Conservation (phyloP, 805 yeast genomes). For the Brettanomyces naardenensis region DNA sequence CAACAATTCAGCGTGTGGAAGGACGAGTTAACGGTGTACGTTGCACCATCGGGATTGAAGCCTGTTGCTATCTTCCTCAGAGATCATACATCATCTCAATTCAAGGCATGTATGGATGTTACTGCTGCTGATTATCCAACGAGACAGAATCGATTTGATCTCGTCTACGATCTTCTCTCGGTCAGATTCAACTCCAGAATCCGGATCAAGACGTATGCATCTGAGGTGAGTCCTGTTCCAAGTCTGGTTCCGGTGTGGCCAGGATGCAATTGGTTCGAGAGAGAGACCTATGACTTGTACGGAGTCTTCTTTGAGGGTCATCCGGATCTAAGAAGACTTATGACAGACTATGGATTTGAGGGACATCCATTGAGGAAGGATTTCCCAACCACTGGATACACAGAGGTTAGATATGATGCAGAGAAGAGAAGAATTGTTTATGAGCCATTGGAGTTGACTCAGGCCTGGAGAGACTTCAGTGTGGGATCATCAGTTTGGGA, state of each 20-base stretch:
- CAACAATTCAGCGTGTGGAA: slow-evolving; percentile 88
- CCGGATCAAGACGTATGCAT: slow-evolving; percentile 82
- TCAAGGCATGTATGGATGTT: slow-evolving; percentile 68
- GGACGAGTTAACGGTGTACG: slow-evolving; percentile 71
- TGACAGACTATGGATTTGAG: slow-evolving; percentile 89
- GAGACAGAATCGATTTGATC: slow-evolving; percentile 78
- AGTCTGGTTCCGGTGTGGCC: slow-evolving; percentile 62
- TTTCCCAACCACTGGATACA: slow-evolving; percentile 88
- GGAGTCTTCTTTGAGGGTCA: slow-evolving; percentile 85
- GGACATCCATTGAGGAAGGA: slow-evolving; percentile 90
- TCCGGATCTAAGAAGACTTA: slow-evolving; percentile 82
- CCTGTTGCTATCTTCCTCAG: slow-evolving; percentile 66
- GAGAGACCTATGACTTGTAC: slow-evolving; percentile 82
- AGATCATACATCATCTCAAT: slow-evolving; percentile 76
- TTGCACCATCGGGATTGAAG: slow-evolving; percentile 66
- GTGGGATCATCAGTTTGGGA: slow-evolving; percentile 90
- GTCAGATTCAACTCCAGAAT: slow-evolving; percentile 81
- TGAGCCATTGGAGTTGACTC: slow-evolving; percentile 85
- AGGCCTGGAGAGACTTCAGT: slow-evolving; percentile 85
- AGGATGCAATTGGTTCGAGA: slow-evolving; percentile 87
- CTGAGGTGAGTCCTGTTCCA: slow-evolving; percentile 77
- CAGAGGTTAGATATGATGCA: slow-evolving; percentile 84
- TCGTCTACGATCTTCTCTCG: slow-evolving; percentile 74
- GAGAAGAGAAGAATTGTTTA: slow-evolving; percentile 85
- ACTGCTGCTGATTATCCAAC: slow-evolving; percentile 86